A percentile compares a stretch with the other conserved stretches of the same genome.
phyloP scores from a whole-genome alignment of 1,284 basidiomycete species.

The Bondarzewia mesenterica region DNA sequence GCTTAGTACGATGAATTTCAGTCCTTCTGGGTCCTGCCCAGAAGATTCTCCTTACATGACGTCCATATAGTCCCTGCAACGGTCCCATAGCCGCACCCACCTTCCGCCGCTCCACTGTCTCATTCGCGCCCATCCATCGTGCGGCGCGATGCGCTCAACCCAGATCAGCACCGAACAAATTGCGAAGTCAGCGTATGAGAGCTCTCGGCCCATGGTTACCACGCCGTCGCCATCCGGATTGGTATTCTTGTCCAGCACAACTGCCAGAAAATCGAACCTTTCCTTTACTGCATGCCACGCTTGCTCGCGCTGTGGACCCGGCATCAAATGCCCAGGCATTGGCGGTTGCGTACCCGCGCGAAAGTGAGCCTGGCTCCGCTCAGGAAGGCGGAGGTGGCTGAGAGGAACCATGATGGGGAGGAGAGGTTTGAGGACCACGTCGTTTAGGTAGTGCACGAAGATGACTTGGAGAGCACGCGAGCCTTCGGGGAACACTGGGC shows the following conservation, averaged over 20 bases:
- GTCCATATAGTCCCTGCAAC: slow-evolving; percentile 57
- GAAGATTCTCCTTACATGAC: slow-evolving; percentile 25
- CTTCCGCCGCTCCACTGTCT: slow-evolving; percentile 56
- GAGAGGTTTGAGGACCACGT: slow-evolving; percentile 56
- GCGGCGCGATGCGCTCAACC: slow-evolving; percentile 59
- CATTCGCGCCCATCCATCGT: slow-evolving; percentile 58
- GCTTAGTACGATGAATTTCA: too few species aligned
- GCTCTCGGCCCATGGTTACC: slow-evolving; percentile 56
- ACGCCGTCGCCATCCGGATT: slow-evolving; percentile 45
- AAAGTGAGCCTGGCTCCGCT: slow-evolving; percentile 47
- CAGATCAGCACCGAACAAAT: slow-evolving; percentile 61
- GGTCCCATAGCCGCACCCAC: slow-evolving; percentile 51
- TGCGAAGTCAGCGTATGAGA: slow-evolving; percentile 65
- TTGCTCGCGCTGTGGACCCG: slow-evolving; percentile 44
- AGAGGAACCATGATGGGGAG: slow-evolving; percentile 63
- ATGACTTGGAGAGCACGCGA: slow-evolving; percentile 56
- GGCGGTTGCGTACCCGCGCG: slow-evolving; percentile 16
- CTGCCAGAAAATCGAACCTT: slow-evolving; percentile 57
- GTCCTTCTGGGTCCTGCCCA: not conserved
- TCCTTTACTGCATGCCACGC: slow-evolving; percentile 56
- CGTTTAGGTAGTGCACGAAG: slow-evolving; percentile 63
- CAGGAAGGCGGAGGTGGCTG: slow-evolving; percentile 50
- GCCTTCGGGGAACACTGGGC: slow-evolving; percentile 61
- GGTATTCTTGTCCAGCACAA: slow-evolving; percentile 55
- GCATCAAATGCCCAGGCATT: slow-evolving; percentile 20